Percentiles rank a stretch among this genome's conserved stretches.
These are phyloP conservation scores for Plenodomus tracheiphilus DNA, from an alignment of 2,329 filamentous ascomycete genomes.

Conservation along the genomic window DNA sequence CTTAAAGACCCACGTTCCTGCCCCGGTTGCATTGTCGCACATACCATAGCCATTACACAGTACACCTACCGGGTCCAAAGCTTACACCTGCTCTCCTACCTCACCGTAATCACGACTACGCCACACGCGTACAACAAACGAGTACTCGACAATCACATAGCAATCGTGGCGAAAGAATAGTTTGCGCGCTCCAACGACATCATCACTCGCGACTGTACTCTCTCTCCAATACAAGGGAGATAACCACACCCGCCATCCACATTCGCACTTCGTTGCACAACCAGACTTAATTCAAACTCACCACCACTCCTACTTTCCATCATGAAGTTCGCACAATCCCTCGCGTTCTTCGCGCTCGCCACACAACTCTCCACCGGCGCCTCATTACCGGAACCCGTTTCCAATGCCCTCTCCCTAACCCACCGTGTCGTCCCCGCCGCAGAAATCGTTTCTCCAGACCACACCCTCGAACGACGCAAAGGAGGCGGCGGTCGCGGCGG, in stretches of 20 bases:
- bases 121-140: neutral
- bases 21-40: neutral
- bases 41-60: neutral
- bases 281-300: neutral
- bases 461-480: constrained; percentile 43
- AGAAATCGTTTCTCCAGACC: constrained; percentile 34
- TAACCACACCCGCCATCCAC: constrained; percentile 3
- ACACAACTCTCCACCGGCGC: constrained; percentile 26
- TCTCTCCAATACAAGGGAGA: no score
- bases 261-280: neutral
- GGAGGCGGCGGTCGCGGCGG: constrained; percentile 42
- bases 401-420: constrained; percentile 26
- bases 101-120: no score
- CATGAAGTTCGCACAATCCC: constrained; percentile 32
- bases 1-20: constrained; percentile 13
- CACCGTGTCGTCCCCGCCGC: constrained; percentile 17
- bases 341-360: constrained; percentile 27
- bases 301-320: constrained; percentile 4
- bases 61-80: no score
- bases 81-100: no score
- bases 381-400: constrained; percentile 36
- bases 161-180: neutral
- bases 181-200: neutral
- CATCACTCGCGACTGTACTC: no score
- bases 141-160: constrained; percentile 4